Base-by-base conservation (phyloP, 805 yeast species). In the Candida adriatica region DNA sequence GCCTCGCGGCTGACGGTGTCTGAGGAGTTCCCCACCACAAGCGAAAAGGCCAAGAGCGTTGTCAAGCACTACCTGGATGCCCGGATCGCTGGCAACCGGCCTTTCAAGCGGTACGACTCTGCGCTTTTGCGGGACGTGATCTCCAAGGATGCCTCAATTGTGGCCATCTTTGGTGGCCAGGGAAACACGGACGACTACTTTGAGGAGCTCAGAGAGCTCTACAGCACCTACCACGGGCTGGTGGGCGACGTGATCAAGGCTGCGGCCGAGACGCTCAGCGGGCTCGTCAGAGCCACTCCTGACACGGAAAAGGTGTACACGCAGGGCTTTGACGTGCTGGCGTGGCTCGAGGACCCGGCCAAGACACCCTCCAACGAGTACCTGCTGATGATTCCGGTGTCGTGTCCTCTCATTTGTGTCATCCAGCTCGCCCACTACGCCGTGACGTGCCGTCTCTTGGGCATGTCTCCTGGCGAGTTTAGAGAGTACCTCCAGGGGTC, bases 121-220 rank as follows among this genome's bases (percentile, higher is more conserved):
- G 77, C 81, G 31, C 68, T 90, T 37, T 70, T 86, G 56, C 68
- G 75, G 41, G 75, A 82, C 31, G 73, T 72, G n/a, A 53, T 64
- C 31, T 66, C 68, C 37, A 62, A 68, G 25, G 61, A 69, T 30
- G 84, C 88, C 27, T 66, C 69, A 39, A 60, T 88, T 35, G 75
- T 72, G 38, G 95, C 96, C 42, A 77, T 92, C 46, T 92, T 90
- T 51, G 98, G 99, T 57, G 99, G 99, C 53, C 99, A 92, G 68
- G 99, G 99, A 62, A 90, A 86, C 66, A 79, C 94, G 32, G 97
- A 92, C 56, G 96, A 92, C 58, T 92, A 86, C 67, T 92, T 92
- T 49, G 96, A 88, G 57, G 99, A 92, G 67, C 73, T 92, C 56
- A 78, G 95, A 58, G 94, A 86, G 44, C 58, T 88, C 38, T 80